Conservation (phyloP, 345 rosid species). For the Streptanthus diversifolius region DNA sequence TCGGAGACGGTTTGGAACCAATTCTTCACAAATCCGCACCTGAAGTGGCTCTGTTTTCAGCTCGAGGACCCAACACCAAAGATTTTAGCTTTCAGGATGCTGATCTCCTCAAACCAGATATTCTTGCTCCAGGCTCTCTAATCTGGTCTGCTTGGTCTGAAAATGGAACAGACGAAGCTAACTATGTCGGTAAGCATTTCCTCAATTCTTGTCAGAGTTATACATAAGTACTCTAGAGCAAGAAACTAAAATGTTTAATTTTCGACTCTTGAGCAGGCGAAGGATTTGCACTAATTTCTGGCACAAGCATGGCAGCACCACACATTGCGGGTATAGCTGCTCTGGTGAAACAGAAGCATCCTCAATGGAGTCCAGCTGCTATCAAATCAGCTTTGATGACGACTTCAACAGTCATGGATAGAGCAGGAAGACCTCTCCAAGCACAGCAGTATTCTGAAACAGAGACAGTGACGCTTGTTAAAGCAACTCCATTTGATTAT, state of each 20-base stretch:
- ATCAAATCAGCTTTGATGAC: constrained; percentile 97
- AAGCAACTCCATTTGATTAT: constrained; percentile 91
- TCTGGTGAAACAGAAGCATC: constrained; percentile 92
- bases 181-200: constrained; percentile 63
- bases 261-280: constrained; percentile 58
- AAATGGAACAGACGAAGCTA: constrained; percentile 95
- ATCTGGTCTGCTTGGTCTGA: constrained; percentile 99
- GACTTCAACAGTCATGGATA: constrained; percentile 69
- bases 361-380: constrained; percentile 96
- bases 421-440: constrained; percentile 92
- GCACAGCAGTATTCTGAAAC: constrained; percentile 88
- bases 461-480: constrained; percentile 67
- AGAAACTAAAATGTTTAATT: background rate
- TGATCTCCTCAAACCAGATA: constrained; percentile 98
- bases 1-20: constrained; percentile 92
- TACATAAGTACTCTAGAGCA: background rate
- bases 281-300: constrained; percentile 92
- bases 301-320: constrained; percentile 99
- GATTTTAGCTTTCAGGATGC: constrained; percentile 96
- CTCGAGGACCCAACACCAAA: constrained; percentile 93
- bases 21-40: constrained; percentile 97
- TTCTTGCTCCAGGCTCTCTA: constrained; percentile 92
- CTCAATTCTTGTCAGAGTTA: background rate
- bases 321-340: constrained; percentile 99
- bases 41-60: constrained; percentile 91